A percentile compares a stretch with the other conserved stretches of the same genome.
phyloP scores from a whole-genome alignment of 2,329 filamentous ascomycete genomes.

The Colletotrichum sp. region DNA sequence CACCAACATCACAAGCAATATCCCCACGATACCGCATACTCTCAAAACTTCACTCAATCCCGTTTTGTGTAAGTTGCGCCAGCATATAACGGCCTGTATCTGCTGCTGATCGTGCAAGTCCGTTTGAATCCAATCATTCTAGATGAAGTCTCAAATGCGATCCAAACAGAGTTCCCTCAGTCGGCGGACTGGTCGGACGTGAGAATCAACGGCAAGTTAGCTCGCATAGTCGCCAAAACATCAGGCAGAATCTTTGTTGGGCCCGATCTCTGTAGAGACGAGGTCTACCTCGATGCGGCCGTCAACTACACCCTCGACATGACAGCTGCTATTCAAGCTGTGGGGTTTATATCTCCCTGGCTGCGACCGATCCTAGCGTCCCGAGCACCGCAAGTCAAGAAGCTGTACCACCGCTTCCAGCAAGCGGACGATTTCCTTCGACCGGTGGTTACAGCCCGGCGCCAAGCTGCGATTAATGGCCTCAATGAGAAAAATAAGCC shows the following conservation, averaged over 20 bases:
- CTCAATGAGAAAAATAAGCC: constrained; percentile 30
- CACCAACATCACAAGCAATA: constrained; percentile 42
- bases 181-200: constrained; percentile 44
- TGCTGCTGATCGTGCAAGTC: not conserved
- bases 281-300: constrained; percentile 47
- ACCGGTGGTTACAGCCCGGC: constrained; percentile 37
- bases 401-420: constrained; percentile 32
- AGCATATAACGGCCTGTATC: accelerated
- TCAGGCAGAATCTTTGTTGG: constrained; percentile 54
- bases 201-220: constrained; percentile 41
- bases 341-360: constrained; percentile 42
- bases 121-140: constrained; percentile 38
- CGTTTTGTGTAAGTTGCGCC: not conserved
- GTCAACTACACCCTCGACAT: constrained; percentile 52
- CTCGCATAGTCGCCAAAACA: constrained; percentile 50
- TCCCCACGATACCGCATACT: not conserved
- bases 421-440: constrained; percentile 38
- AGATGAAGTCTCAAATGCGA: constrained; percentile 37
- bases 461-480: constrained; percentile 27
- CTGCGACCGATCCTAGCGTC: constrained; percentile 36
- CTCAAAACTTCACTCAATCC: not conserved
- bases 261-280: constrained; percentile 46
- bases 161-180: constrained; percentile 36
- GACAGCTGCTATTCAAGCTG: constrained; percentile 37
- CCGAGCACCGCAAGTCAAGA: constrained; percentile 37